Evolutionary conservation across 768 basidiomycete species (phyloP), one percentile per base, ranked within the genome.

Genomic region (Suillus alpinus): DNA sequence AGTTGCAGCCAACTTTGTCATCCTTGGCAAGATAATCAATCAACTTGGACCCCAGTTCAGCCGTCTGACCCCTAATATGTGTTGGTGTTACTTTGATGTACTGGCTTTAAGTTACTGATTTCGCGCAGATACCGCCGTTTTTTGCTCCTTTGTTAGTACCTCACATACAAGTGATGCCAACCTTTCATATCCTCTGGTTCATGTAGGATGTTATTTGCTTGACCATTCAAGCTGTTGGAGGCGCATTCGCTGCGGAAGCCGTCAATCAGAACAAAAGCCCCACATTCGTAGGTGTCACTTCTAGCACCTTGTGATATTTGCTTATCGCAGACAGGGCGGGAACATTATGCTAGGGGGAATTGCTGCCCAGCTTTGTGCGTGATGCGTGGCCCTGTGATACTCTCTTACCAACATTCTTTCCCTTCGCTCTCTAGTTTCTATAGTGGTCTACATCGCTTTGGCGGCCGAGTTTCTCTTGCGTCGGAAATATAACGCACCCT

Each of bases 271-370:
- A 62, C 20, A 63, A 72, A 12, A 69, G 72, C 23, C 56, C 62
- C 7, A 65, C 67, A 10, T 39, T 29, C 3, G 63, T 63, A 32
- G 10, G 63, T 47, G 10, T 37, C 3, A 49, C 31, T 29, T 49
- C 18, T 37, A 13, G 67, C 53, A 10, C 18, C 20, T 31, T 4
- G 13, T 26, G 9, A 13, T 4, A 26, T 7, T 34, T 23, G 40
- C n/a, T 29, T 6, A 52, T 20, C 13, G 18, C 37, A 71, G 68
- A 23, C 59, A 78, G 76, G 84, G 83, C 6, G 79, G 77, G n/a
- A 65, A 81, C 52, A 76, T 86, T 67, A 87, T 88, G 85, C 77
- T 87, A 14, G 83, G 73, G 1, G 88, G 87, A 52, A 88, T 91
- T 63, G 74, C 76, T 23, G 80, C 87, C 65, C 87, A 89, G 65